A percentile compares a stretch with the other conserved stretches of the same genome.
Conservation (phyloP, 768 basidiomycete species). For the Suillus weaverae region DNA sequence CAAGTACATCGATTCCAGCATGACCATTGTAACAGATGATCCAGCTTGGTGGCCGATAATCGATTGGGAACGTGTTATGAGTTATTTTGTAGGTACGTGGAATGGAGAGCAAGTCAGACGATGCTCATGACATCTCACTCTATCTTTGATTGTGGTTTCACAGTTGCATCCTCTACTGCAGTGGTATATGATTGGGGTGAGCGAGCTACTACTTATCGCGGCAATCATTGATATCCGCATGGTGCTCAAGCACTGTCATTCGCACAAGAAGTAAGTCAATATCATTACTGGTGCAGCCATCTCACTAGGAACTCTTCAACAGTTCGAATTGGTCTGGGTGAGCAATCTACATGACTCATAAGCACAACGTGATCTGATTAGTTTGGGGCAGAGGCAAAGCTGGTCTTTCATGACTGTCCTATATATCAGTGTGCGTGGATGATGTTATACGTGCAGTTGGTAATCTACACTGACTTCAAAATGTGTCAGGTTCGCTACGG, state of each 20-base stretch:
- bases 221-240: not conserved
- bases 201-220: not conserved
- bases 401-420: not conserved
- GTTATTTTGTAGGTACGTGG: not conserved
- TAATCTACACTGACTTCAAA: not conserved
- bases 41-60: not conserved
- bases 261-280: not conserved
- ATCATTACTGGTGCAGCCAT: not conserved
- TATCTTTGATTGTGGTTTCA: not conserved
- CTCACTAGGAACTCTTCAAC: not conserved
- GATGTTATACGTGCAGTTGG: not conserved
- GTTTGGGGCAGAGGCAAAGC: not conserved
- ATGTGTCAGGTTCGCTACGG: not conserved
- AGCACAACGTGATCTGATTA: not conserved
- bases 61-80: too few species aligned
- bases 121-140: not conserved
- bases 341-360: not conserved
- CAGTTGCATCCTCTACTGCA: not conserved
- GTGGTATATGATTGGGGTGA: not conserved
- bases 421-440: not conserved
- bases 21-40: not conserved
- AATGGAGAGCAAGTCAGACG: not conserved
- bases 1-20: not conserved
- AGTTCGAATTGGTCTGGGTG: not conserved
- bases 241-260: not conserved